Evolutionary conservation across 1,284 basidiomycete genomes (phyloP), one percentile per base, ranked within the genome.

Genomic region (Cryptococcus floricola): DNA sequence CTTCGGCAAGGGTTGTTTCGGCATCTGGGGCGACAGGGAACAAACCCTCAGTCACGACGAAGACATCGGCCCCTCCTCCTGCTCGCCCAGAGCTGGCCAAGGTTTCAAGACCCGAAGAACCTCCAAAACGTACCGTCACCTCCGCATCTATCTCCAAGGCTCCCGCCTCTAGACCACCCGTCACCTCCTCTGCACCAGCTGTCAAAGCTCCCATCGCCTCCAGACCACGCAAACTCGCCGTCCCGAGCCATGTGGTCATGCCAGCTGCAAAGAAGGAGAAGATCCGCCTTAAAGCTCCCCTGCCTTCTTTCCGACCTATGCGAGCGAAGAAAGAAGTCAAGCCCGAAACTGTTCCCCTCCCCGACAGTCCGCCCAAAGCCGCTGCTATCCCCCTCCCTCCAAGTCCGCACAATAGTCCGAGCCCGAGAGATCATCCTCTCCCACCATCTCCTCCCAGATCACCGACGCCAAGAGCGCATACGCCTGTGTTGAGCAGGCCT

Each of bases 301-400:
- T 71, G 25, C 73, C 73, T 27, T 66, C 61, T 42, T 76, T 76
- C 62, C 57, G 61, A 28, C 72, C 73, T 10, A 48, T 52, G 7
- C 41, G 61, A 13, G 23, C 53, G 8, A 37, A 31, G 8, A 39
- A 8, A 12, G 47, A 56, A 39, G 62, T 67, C 42, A 59, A 54
- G 39, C 66, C 68, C 23, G 65, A 68, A 48, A 43, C 27, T 34
- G 60, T 70, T n/a, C 53, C 61, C 5, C 50, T 67, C 23, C 68
- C 68, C 8, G 41, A 58, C 5, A 64, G 63, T 46, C 68, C 65
- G 5, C 54, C 55, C 19, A 60, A 54, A 44, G 58, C 64, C 1
- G 28, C 41, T 5, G 54, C 52, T 9, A 41, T 61, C 43, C 54
- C 57, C 4, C 57, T 61, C 10, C 57, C 60, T 9, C 48, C 54